Conservation (phyloP, 2,329 filamentous ascomycete genomes). For the Pseudopithomyces chartarum region DNA sequence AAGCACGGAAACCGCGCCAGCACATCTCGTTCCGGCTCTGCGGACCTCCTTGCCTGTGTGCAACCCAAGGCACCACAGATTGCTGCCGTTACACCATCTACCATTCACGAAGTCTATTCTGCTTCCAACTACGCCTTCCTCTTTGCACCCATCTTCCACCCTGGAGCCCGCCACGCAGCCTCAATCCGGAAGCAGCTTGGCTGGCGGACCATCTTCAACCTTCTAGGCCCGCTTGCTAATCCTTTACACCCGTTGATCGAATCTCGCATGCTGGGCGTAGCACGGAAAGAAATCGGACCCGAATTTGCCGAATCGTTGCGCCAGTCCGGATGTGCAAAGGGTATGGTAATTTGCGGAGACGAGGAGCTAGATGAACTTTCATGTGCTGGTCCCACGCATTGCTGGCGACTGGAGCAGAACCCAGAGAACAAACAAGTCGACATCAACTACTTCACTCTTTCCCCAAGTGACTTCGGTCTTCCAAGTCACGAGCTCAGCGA, state of each 20-base stretch:
- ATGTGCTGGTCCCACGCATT: constrained; percentile 84
- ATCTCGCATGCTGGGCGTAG: constrained; percentile 91
- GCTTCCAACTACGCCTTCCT: constrained; percentile 91
- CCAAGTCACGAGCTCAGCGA: constrained; percentile 72
- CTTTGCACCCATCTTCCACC: constrained; percentile 95
- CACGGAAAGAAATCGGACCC: constrained; percentile 81
- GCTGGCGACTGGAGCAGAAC: constrained; percentile 75
- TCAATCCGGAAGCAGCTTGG: constrained; percentile 85
- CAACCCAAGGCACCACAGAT: constrained; percentile 74
- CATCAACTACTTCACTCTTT: constrained; percentile 77
- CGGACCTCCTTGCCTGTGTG: constrained; percentile 83
- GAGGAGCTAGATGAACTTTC: constrained; percentile 96
- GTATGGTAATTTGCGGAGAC: constrained; percentile 87
- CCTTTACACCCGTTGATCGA: constrained; percentile 80
- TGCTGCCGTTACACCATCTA: constrained; percentile 71
- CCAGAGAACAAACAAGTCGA: constrained; percentile 54
- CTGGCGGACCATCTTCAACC: constrained; percentile 96
- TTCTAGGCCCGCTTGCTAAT: constrained; percentile 90
- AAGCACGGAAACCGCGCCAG: constrained; percentile 97
- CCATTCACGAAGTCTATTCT: constrained; percentile 74
- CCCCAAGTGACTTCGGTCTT: constrained; percentile 87
- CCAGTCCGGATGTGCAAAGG: constrained; percentile 78
- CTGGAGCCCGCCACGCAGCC: constrained; percentile 88
- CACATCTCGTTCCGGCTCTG: constrained; percentile 93
- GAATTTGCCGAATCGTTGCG: constrained; percentile 86